Evolutionary conservation across 2,329 filamentous ascomycete species (phyloP).

Genomic region (Penicillium sp.): DNA sequence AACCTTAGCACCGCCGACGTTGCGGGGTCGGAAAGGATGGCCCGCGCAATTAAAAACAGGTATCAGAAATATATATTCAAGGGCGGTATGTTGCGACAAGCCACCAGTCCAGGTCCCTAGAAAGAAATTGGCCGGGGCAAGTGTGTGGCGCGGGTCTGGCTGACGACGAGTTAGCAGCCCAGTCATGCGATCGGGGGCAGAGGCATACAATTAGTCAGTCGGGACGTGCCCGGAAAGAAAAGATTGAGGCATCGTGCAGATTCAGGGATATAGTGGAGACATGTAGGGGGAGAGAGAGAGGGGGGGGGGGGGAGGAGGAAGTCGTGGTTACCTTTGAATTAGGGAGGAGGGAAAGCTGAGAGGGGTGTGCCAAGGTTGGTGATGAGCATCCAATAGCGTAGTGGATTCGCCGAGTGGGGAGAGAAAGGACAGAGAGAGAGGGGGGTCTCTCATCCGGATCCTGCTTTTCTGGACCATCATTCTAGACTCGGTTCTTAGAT

Average conservation of each 20-base stretch:
- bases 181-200: constrained; percentile 40
- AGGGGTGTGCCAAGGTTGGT: not conserved
- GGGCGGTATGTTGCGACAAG: not conserved
- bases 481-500: not conserved
- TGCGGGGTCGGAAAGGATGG: not conserved
- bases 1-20: not conserved
- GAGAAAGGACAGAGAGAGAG: constrained; percentile 36
- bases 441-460: constrained; percentile 46
- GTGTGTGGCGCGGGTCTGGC: not conserved
- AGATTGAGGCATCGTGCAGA: not conserved
- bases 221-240: not conserved
- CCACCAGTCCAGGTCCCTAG: not conserved
- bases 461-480: not conserved
- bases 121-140: not conserved
- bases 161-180: not conserved
- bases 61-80: not conserved
- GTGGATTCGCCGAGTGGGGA: not conserved
- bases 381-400: not conserved
- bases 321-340: not conserved
- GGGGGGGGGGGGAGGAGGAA: not conserved
- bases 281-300: not conserved
- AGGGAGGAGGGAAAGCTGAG: not conserved
- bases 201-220: constrained; percentile 49
- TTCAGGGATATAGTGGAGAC: not conserved
- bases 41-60: not conserved